A percentile compares a stretch with the other conserved stretches of the same genome.
Conservation (phyloP, 768 basidiomycete species). For the Termitomyces sp. region DNA sequence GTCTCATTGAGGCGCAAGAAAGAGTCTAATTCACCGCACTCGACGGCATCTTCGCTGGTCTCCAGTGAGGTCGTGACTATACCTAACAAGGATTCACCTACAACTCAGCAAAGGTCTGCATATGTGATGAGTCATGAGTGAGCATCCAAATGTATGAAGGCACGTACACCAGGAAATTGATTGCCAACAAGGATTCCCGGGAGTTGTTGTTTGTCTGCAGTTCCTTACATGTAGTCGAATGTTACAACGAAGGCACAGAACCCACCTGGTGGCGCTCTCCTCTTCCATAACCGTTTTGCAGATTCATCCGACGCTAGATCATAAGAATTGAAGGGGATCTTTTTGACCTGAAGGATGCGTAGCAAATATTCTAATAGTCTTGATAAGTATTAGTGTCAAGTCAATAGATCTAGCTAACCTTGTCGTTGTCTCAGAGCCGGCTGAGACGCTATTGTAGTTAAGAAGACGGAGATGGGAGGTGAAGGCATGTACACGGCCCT, state of each 20-base stretch:
- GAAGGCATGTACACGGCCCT: conserved; percentile 52
- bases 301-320: conserved; percentile 83
- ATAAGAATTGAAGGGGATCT: conserved; percentile 77
- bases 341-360: conserved; percentile 82
- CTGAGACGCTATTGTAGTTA: conserved; percentile 87
- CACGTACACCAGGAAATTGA: conserved; percentile 70
- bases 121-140: conserved; percentile 6
- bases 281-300: conserved; percentile 76
- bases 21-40: conserved; percentile 64
- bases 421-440: conserved; percentile 75
- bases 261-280: conserved; percentile 70
- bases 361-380: conserved; percentile 64
- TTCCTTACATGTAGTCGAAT: background rate
- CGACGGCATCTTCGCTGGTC: conserved; percentile 79
- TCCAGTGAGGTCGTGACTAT: conserved; percentile 7
- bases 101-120: conserved; percentile 72
- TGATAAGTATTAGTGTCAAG: background rate
- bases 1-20: conserved; percentile 74
- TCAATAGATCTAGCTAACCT: conserved; percentile 32
- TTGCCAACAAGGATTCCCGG: conserved; percentile 82
- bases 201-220: conserved; percentile 74
- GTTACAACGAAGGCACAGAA: conserved; percentile 7
- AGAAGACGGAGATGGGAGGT: conserved; percentile 80
- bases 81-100: conserved; percentile 29
- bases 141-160: background rate